Evolutionary conservation across 164 flowering plant species (phyloP).

Genomic region (Chimonanthus praecox): DNA sequence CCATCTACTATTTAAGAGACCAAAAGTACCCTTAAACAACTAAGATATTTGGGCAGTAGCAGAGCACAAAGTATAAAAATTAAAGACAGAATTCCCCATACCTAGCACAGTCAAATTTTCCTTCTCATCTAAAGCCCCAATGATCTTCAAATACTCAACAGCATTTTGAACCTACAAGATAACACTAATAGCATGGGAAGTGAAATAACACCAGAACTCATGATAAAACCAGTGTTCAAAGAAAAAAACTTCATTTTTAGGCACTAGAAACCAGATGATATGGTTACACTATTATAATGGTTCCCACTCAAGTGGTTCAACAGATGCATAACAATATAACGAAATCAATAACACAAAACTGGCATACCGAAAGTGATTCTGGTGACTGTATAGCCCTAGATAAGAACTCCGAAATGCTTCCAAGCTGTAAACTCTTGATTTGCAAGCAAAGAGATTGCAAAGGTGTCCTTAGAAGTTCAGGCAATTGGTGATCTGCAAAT

Average conservation of each 20-base stretch:
- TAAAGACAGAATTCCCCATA: slow-evolving; percentile 16
- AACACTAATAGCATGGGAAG: neutral
- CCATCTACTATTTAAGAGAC: no score
- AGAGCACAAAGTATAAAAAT: no score
- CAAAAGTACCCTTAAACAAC: no score
- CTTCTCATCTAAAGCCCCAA: slow-evolving; percentile 82
- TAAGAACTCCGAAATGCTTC: slow-evolving; percentile 88
- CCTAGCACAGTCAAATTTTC: slow-evolving; percentile 84
- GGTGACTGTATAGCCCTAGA: slow-evolving; percentile 91
- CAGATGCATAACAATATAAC: neutral
- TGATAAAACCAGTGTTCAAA: neutral
- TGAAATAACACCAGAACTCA: neutral
- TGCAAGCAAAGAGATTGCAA: slow-evolving; percentile 93
- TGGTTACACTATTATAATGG: neutral
- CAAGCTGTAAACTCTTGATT: slow-evolving; percentile 87
- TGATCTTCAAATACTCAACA: slow-evolving; percentile 71
- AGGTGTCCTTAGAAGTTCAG: slow-evolving; percentile 94
- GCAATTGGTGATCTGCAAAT: slow-evolving; percentile 86
- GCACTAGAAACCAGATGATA: neutral
- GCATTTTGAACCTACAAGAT: slow-evolving; percentile 90
- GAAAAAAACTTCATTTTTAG: neutral
- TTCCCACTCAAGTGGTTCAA: neutral
- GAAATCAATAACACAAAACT: neutral
- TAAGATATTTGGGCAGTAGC: no score
- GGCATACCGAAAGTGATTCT: slow-evolving; percentile 64